Evolutionary conservation across 768 basidiomycete genomes (phyloP).

Genomic region (Amanita jacksonii): DNA sequence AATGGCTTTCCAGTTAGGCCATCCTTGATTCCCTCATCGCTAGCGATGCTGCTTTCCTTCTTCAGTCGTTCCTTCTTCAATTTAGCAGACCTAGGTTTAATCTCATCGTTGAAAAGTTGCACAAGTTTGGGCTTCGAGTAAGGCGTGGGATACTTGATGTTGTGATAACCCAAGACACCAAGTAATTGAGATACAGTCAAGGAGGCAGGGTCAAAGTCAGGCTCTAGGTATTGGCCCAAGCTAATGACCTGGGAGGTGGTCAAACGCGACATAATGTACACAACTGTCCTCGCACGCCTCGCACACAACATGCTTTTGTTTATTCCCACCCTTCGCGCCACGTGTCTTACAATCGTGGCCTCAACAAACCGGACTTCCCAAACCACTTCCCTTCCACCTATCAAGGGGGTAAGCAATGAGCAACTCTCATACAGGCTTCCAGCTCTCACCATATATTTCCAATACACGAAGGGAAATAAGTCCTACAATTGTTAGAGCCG

Average conservation of each 20-base stretch:
- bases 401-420: slow-evolving; percentile 20
- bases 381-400: slow-evolving; percentile 40
- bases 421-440: slow-evolving; percentile 9
- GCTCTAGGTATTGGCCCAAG: slow-evolving; percentile 69
- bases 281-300: background rate
- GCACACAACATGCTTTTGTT: background rate
- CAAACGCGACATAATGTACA: slow-evolving; percentile 56
- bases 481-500: slow-evolving; percentile 26
- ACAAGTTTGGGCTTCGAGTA: slow-evolving; percentile 74
- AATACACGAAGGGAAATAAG: slow-evolving; percentile 70
- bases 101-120: slow-evolving; percentile 67
- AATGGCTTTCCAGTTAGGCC: slow-evolving; percentile 73
- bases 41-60: slow-evolving; percentile 61
- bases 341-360: slow-evolving; percentile 20
- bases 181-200: slow-evolving; percentile 78
- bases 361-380: slow-evolving; percentile 24
- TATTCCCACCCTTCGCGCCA: slow-evolving; percentile 5
- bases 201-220: slow-evolving; percentile 62
- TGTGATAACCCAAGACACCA: slow-evolving; percentile 70
- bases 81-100: slow-evolving; percentile 48
- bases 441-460: slow-evolving; percentile 65
- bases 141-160: slow-evolving; percentile 61
- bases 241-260: slow-evolving; percentile 72
- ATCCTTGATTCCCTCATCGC: slow-evolving; percentile 76
- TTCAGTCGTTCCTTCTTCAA: slow-evolving; percentile 56